These are phyloP conservation scores for Neoscytalidium dimidiatum DNA, from an alignment of 2,329 filamentous ascomycete species.

Conservation along the genomic window DNA sequence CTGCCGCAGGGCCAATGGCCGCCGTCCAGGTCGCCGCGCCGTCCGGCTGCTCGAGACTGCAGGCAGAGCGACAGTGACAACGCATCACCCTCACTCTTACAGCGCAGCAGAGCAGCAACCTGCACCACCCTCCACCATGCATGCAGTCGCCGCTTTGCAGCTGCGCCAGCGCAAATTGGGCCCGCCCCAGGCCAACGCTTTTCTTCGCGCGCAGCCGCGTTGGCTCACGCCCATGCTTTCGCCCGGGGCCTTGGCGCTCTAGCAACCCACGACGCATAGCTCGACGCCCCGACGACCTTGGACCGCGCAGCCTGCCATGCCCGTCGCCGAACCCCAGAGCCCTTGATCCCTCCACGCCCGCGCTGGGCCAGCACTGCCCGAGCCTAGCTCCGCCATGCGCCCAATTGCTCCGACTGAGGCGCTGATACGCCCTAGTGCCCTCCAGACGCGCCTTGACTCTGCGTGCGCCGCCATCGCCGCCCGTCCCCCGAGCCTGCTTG, in stretches of 20 bases:
- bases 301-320: not conserved
- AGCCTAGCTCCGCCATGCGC: not conserved
- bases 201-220: conserved; percentile 13
- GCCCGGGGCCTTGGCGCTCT: conserved; percentile 13
- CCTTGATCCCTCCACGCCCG: conserved; percentile 12
- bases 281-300: too few species aligned
- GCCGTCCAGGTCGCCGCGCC: conserved; percentile 16
- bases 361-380: conserved; percentile 6
- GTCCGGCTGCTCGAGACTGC: conserved; percentile 8
- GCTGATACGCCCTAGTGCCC: conserved; percentile 3
- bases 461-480: not conserved
- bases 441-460: not conserved
- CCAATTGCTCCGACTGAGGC: not conserved
- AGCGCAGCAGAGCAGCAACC: conserved; percentile 17
- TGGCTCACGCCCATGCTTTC: conserved; percentile 5
- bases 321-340: conserved; percentile 9
- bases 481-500: not conserved
- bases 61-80: conserved; percentile 15
- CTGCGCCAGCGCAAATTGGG: conserved; percentile 12
- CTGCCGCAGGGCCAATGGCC: conserved; percentile 12
- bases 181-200: conserved; percentile 4
- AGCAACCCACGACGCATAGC: not conserved
- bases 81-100: conserved; percentile 16
- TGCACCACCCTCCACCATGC: conserved; percentile 17
- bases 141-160: conserved; percentile 11